A percentile compares a stretch with the other conserved stretches of the same genome.
Conservation (phyloP, 2,329 filamentous ascomycete genomes). For the Tolypocladium paradoxum region DNA sequence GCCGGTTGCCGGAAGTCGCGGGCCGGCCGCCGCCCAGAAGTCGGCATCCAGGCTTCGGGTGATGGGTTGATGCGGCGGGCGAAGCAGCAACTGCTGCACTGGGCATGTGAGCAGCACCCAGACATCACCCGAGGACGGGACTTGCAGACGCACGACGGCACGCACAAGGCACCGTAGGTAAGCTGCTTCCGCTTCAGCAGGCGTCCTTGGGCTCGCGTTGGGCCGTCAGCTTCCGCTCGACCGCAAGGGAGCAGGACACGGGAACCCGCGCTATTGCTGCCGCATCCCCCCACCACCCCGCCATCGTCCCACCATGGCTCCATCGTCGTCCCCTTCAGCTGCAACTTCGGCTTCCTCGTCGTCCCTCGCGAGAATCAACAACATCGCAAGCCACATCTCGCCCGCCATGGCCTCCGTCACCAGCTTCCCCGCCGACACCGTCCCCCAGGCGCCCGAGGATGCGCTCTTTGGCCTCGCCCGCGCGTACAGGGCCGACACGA, state of each 20-base stretch:
- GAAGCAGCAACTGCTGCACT: too few relatives aligned
- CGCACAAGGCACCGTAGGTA: too few relatives aligned
- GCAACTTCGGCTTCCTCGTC: constrained; percentile 29
- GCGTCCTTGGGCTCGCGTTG: background rate
- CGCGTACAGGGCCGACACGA: constrained; percentile 71
- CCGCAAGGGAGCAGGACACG: background rate
- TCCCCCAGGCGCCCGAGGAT: constrained; percentile 89
- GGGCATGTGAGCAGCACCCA: too few relatives aligned
- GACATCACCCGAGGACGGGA: too few relatives aligned
- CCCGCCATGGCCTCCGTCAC: constrained; percentile 40
- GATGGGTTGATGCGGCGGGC: background rate
- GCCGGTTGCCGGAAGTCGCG: background rate
- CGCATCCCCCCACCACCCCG: background rate
- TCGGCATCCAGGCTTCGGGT: background rate
- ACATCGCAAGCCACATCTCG: constrained; percentile 61
- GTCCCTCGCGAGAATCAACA: constrained; percentile 44
- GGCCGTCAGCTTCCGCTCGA: background rate
- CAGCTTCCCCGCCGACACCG: constrained; percentile 63
- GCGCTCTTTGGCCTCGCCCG: constrained; percentile 88
- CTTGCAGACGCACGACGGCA: too few relatives aligned
- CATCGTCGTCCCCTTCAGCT: constrained; percentile 12
- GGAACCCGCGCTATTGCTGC: background rate
- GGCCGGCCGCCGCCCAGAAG: background rate
- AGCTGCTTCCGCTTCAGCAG: too few relatives aligned
- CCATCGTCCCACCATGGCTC: constrained; percentile 8